Base-by-base conservation (phyloP, 257 asterid genomes). In the Striga asiatica region DNA sequence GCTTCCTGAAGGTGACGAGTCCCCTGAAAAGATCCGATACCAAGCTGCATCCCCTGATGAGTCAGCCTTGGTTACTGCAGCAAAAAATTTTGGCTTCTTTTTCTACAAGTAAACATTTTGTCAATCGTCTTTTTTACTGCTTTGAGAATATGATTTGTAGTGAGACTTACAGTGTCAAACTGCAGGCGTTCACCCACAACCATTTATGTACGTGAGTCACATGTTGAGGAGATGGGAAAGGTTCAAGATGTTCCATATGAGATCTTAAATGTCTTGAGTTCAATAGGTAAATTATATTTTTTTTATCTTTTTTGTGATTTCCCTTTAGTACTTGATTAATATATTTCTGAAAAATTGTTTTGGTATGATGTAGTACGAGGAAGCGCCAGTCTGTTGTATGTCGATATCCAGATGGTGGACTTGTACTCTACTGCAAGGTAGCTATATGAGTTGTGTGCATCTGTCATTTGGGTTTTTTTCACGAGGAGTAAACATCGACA, bases 311-410 rank as follows among this genome's bases (percentile, higher is more conserved):
- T n/a, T 51, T 72, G 35, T 27, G 52, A 45, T 16, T 45, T 51
- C 39, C 25, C 50, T 35, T n/a, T 3, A 5, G 21, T 61, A n/a
- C n/a, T 25, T 24, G 45, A 54, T 55, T 50, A 25, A 39, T 62
- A n/a, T 29, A n/a, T 32, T 35, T 37, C 64, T 23, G 66, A 55
- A 54, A 63, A 56, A 58, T 43, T 62, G 22, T 72, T 64, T 51
- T 54, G 16, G 62, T 56, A 25, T 74, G 55, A 24, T 79, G 60
- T 67, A 93, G 99, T 68, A 88, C 97, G 57, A 85, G 99, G 85
- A 93, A 93, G 92, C 97, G 99, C 67, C 99, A 93, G 74, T 93
- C 99, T 65, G 99, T 93, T 67, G 88, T 93, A 61, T 93, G 99
- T 70, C 95, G 97, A 62, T 85, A 75, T 78, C 94, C 99, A 64